Evolutionary conservation across 2,329 filamentous ascomycete genomes (phyloP), one percentile per base, ranked within the genome.

Genomic region (Ascochyta clinopodiicola): DNA sequence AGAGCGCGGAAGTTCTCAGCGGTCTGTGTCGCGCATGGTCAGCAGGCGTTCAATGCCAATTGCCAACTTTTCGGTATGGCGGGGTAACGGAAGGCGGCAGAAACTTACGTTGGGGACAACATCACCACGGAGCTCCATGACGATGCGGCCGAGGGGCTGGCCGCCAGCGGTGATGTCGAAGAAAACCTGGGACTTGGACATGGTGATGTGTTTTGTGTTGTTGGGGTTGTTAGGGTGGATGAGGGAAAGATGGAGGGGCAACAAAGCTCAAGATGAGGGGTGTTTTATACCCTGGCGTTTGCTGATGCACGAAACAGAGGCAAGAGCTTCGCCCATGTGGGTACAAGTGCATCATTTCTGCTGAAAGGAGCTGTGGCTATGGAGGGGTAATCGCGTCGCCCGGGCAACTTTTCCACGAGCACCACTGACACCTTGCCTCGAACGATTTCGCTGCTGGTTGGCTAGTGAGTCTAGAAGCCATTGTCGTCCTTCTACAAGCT

Each of bases 1-100:
- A 96, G 87, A 52, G 88, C 87, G 70, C 93, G 91, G 84, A 97
- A 97, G 84, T 97, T 97, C 73, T 96, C 93, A 59, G 90, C 91
- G 10, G 93, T 97, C 83, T 96, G 25, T 19, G 12, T 9, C 13
- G 19, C 27, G 42, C 2, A 5, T 36, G 25, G 60, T 67, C 34
- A 69, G 66, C 52, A 31, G 19, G 32, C 17, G 37, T 35, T 25
- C 29, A 3, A 21, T 9, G 21, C 13, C 32, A 45, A 46, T 49
- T 44, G 29, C 25, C 15, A 40, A 13, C 17, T 63, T 59, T 58
- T 54, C 61, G 49, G 59, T 59, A 61, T 54, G 51, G 63, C 57
- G 66, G 64, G 64, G 66, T 56, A 62, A 40, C 32, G 43, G 15
- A 13, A 43, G 49, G 43, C 38, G 37, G 45, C 32, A 12, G 43